Conservation (phyloP, 179 eudicot genomes). For the Corrigiola litoralis region DNA sequence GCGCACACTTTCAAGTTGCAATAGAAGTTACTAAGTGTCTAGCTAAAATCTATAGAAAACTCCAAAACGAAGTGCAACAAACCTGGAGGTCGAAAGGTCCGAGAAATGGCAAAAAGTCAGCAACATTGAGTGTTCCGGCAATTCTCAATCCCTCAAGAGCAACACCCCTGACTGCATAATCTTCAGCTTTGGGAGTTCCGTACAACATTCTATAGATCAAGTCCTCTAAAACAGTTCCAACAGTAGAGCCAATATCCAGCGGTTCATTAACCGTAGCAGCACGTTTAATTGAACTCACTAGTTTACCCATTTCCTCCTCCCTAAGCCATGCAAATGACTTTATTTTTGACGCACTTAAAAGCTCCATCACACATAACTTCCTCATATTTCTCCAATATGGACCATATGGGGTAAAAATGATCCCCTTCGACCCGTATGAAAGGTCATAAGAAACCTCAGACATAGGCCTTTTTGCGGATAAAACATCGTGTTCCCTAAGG, state of each 20-base stretch:
- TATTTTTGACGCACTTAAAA: background rate
- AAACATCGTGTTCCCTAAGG: background rate
- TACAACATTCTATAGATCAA: constrained; percentile 19
- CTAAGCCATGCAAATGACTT: constrained; percentile 13
- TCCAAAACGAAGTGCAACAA: too few relatives aligned
- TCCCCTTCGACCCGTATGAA: constrained; percentile 8
- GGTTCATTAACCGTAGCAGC: background rate
- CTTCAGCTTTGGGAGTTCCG: constrained; percentile 4
- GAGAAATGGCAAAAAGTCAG: constrained; percentile 4
- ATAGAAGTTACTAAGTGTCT: too few relatives aligned
- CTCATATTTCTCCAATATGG: constrained; percentile 10
- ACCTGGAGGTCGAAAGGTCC: constrained; percentile 5
- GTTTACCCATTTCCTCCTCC: constrained; percentile 2
- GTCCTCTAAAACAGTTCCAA: constrained; percentile 8
- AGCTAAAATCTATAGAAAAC: too few relatives aligned
- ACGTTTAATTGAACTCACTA: background rate
- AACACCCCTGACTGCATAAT: constrained; percentile 5
- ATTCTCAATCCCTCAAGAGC: constrained; percentile 10
- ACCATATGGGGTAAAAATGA: constrained; percentile 12
- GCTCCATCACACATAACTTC: constrained; percentile 9
- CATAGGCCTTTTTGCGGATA: constrained; percentile 4
- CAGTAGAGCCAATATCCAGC: constrained; percentile 5
- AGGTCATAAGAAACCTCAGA: constrained; percentile 4
- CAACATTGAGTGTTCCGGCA: constrained; percentile 10
- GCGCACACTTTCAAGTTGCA: too few relatives aligned